phyloP scores from a whole-genome alignment of 352 stramenopile species.

The Phytophthora pistaciae region DNA sequence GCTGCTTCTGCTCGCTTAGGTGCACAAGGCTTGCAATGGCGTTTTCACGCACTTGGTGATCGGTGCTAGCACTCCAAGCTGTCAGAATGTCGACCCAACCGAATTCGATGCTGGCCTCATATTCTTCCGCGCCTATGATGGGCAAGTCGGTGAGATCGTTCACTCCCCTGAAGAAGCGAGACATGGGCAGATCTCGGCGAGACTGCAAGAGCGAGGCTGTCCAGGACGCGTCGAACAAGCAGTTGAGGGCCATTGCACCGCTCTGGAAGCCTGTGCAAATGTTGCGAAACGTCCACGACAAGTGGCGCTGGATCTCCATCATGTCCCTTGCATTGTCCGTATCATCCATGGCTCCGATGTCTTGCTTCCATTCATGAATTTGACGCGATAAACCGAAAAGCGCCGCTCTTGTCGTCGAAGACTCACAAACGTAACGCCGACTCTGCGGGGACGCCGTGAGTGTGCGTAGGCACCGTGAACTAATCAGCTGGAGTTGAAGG shows the following conservation, averaged over 20 bases:
- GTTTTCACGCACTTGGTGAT: slow-evolving; percentile 65
- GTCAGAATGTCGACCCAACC: slow-evolving; percentile 88
- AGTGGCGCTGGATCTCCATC: slow-evolving; percentile 39
- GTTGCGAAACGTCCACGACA: slow-evolving; percentile 64
- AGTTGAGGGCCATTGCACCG: slow-evolving; percentile 51
- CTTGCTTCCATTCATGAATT: slow-evolving; percentile 52
- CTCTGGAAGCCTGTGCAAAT: slow-evolving; percentile 70
- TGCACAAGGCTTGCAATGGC: slow-evolving; percentile 76
- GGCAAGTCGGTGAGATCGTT: slow-evolving; percentile 76
- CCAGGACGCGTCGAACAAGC: slow-evolving; percentile 48
- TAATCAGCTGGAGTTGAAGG: slow-evolving; percentile 48
- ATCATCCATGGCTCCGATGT: slow-evolving; percentile 1
- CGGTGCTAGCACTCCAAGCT: slow-evolving; percentile 66
- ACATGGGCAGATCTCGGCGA: slow-evolving; percentile 73
- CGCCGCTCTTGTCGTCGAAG: slow-evolving; percentile 51
- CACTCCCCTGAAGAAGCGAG: slow-evolving; percentile 57
- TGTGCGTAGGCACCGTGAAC: slow-evolving; percentile 60
- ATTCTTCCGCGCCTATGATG: slow-evolving; percentile 78
- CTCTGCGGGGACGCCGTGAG: slow-evolving; percentile 59
- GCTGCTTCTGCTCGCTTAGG: slow-evolving; percentile 52
- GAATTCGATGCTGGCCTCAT: slow-evolving; percentile 76
- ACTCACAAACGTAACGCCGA: slow-evolving; percentile 62
- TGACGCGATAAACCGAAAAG: slow-evolving; percentile 61
- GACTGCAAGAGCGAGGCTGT: slow-evolving; percentile 62
- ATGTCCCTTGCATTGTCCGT: slow-evolving; percentile 26